These are phyloP conservation scores for Ustilago trichophora DNA, from an alignment of 1,284 basidiomycete species.

Conservation along the genomic window DNA sequence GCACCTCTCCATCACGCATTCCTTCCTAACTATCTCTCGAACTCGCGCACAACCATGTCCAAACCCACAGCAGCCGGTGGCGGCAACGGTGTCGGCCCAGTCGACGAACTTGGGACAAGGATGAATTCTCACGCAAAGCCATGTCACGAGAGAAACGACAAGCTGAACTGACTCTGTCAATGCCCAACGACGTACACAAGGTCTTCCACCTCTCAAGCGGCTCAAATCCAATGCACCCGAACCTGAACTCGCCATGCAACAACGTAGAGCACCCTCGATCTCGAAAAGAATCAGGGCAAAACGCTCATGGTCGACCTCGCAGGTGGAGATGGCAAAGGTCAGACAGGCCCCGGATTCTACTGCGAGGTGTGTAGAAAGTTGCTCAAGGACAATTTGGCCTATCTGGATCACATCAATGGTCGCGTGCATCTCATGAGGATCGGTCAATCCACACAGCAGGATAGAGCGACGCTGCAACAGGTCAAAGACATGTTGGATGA, in stretches of 20 bases:
- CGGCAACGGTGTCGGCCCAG: slow-evolving; percentile 52
- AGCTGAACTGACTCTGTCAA: slow-evolving; percentile 55
- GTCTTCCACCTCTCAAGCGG: slow-evolving; percentile 47
- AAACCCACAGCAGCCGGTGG: slow-evolving; percentile 6
- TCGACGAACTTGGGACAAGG: slow-evolving; percentile 60
- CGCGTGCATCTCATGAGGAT: slow-evolving; percentile 86
- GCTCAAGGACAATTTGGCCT: slow-evolving; percentile 90
- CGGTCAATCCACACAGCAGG: slow-evolving; percentile 92
- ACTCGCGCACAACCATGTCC: slow-evolving; percentile 28
- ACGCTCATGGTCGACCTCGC: slow-evolving; percentile 61
- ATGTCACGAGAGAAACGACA: slow-evolving; percentile 56
- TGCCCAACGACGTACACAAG: slow-evolving; percentile 49
- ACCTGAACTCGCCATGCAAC: slow-evolving; percentile 57
- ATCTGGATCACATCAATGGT: slow-evolving; percentile 95
- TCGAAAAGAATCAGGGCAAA: slow-evolving; percentile 59
- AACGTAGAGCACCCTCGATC: slow-evolving; percentile 50
- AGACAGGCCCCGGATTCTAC: slow-evolving; percentile 66
- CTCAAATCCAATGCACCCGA: slow-evolving; percentile 53
- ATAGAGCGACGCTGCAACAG: slow-evolving; percentile 87
- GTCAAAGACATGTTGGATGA: slow-evolving; percentile 87
- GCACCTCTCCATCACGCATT: no score
- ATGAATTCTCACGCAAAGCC: slow-evolving; percentile 55
- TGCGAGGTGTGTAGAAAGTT: slow-evolving; percentile 71
- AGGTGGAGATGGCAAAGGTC: slow-evolving; percentile 30
- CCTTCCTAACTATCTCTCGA: no score